phyloP scores from a whole-genome alignment of 371 early-diverging fungal genomes.

The Mucor ambiguus region DNA sequence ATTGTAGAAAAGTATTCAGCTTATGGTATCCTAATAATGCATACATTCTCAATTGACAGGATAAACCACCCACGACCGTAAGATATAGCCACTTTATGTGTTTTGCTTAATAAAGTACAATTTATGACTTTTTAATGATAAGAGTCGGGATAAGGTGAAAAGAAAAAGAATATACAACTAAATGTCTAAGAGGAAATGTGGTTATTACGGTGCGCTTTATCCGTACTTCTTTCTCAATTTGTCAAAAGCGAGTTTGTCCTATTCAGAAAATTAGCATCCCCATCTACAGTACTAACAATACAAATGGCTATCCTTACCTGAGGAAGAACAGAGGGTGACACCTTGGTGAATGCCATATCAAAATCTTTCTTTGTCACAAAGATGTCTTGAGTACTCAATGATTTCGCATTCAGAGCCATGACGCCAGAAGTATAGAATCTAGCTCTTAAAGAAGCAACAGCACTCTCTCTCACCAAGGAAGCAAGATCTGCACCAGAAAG shows the following conservation, averaged over 20 bases:
- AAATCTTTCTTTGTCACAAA: slow-evolving; percentile 76
- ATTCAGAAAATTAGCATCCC: not conserved
- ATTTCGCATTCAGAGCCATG: slow-evolving; percentile 19
- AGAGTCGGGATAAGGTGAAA: not conserved
- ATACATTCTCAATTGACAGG: no score
- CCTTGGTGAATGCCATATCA: slow-evolving; percentile 77
- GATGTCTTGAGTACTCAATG: slow-evolving; percentile 37
- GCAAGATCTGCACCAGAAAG: slow-evolving; percentile 96
- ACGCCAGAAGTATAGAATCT: slow-evolving; percentile 50
- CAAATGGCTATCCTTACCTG: slow-evolving; percentile 35
- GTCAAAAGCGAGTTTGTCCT: slow-evolving; percentile 37
- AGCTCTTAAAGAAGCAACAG: slow-evolving; percentile 79
- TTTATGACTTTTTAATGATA: not conserved
- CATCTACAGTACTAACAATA: slow-evolving; percentile 7
- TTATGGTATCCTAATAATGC: no score
- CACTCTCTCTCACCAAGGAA: slow-evolving; percentile 88
- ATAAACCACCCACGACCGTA: no score
- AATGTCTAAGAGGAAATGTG: not conserved
- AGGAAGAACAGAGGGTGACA: slow-evolving; percentile 83
- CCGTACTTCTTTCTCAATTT: slow-evolving; percentile 37
- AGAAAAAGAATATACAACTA: not conserved
- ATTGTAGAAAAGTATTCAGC: no score
- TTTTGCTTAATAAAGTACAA: no score
- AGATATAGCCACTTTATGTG: no score
- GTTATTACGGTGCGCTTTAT: slow-evolving; percentile 13